phyloP scores from a whole-genome alignment of 75 land plant genomes.

The Picea glauca region DNA sequence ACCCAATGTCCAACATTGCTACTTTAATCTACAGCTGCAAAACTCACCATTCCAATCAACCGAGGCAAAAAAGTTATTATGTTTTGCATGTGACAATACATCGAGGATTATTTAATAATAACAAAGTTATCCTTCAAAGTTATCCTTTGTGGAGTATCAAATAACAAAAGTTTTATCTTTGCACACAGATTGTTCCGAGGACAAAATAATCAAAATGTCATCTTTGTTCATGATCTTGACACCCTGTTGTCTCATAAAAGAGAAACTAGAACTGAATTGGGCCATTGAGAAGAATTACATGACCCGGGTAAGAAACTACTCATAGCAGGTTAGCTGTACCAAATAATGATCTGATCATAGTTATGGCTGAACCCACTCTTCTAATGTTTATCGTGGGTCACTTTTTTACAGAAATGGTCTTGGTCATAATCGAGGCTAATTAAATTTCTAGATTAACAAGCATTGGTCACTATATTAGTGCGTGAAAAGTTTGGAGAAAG shows the following conservation, averaged over 20 bases:
- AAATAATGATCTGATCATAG: background rate
- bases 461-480: background rate
- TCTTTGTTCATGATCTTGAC: conserved; percentile 10
- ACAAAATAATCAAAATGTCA: background rate
- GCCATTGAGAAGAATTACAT: conserved; percentile 2
- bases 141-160: too few relatives aligned
- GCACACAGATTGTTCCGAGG: background rate
- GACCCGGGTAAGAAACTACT: conserved; percentile 9
- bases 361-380: conserved; percentile 1
- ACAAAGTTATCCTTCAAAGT: too few relatives aligned
- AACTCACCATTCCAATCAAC: background rate
- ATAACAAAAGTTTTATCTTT: background rate
- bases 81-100: too few relatives aligned
- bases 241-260: conserved; percentile 3
- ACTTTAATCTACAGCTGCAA: background rate
- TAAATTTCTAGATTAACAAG: conserved; percentile 6
- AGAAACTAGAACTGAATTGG: conserved; percentile 4
- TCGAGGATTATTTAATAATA: too few relatives aligned
- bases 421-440: background rate
- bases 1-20: background rate
- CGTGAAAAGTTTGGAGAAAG: background rate
- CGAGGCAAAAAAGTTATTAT: too few relatives aligned
- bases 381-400: conserved; percentile 3
- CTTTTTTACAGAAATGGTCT: conserved; percentile 8
- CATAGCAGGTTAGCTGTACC: conserved; percentile 9